phyloP scores from a whole-genome alignment of 2,329 filamentous ascomycete genomes.

The Sporothrix euskadiensis region DNA sequence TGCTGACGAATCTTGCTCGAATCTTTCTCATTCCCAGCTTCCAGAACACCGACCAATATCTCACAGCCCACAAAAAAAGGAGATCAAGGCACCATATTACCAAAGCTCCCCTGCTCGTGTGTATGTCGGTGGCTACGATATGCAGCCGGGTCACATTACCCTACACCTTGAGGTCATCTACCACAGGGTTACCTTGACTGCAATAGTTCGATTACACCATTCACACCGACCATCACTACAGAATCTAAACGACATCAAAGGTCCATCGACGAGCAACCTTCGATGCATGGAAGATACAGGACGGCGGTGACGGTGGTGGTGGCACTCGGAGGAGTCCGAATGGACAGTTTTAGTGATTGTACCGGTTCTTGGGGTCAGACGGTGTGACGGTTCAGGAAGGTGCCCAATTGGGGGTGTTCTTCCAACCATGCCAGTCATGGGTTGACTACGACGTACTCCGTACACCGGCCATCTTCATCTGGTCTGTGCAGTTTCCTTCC shows the following conservation, averaged over 20 bases:
- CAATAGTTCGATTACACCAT: no score
- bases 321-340: conserved; percentile 8
- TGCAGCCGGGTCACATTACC: no score
- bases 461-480: background rate
- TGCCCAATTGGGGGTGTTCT: background rate
- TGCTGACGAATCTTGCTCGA: background rate
- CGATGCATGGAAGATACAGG: background rate
- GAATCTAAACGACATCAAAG: background rate
- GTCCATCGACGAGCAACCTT: background rate
- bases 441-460: no score
- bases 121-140: background rate
- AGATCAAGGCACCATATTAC: background rate
- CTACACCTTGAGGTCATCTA: no score
- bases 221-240: no score
- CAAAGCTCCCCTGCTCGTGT: no score
- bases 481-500: background rate
- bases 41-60: background rate
- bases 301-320: background rate
- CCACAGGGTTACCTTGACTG: no score
- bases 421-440: background rate
- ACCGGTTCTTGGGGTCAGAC: background rate
- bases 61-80: background rate
- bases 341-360: background rate
- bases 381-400: conserved; percentile 3
- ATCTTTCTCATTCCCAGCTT: background rate